Conservation (phyloP, 2,329 filamentous ascomycete species). For the Penicillium nordicum region DNA sequence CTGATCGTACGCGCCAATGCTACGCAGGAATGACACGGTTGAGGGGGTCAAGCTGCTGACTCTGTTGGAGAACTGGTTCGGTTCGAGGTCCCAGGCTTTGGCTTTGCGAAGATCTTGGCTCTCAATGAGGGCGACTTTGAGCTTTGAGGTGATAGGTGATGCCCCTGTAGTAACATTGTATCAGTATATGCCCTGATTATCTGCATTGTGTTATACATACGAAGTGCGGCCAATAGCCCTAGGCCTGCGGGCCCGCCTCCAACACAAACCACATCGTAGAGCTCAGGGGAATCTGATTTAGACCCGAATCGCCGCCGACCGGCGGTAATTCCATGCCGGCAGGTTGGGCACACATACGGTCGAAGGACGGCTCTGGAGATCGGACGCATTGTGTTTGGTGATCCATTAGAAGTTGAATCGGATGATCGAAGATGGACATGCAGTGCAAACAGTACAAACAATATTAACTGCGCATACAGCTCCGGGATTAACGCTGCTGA, state of each 20-base stretch:
- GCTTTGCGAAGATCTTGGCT: conserved; percentile 75
- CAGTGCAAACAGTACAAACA: conserved; percentile 27
- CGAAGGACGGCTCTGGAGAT: conserved; percentile 32
- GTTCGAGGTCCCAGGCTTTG: conserved; percentile 62
- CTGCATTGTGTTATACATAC: conserved; percentile 48
- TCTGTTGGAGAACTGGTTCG: conserved; percentile 79
- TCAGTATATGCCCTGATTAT: neutral
- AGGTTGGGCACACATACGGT: conserved; percentile 43
- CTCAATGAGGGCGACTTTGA: conserved; percentile 87
- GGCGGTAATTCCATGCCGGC: conserved; percentile 28
- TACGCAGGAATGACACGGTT: conserved; percentile 76
- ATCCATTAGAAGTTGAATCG: conserved; percentile 8
- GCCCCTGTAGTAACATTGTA: conserved; percentile 54
- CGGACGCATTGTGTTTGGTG: conserved; percentile 33
- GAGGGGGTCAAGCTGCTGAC: conserved; percentile 91
- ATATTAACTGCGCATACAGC: neutral
- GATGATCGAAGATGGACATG: conserved; percentile 14
- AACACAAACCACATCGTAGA: conserved; percentile 91
- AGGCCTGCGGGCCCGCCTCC: conserved; percentile 87
- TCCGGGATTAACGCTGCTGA: neutral
- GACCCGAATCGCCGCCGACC: conserved; percentile 34
- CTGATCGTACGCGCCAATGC: conserved; percentile 81
- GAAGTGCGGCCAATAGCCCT: conserved; percentile 72
- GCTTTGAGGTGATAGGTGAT: conserved; percentile 68
- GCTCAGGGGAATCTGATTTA: conserved; percentile 54